Base-by-base conservation (phyloP, 352 stramenopile species). In the Pseudoperonospora humuli region DNA sequence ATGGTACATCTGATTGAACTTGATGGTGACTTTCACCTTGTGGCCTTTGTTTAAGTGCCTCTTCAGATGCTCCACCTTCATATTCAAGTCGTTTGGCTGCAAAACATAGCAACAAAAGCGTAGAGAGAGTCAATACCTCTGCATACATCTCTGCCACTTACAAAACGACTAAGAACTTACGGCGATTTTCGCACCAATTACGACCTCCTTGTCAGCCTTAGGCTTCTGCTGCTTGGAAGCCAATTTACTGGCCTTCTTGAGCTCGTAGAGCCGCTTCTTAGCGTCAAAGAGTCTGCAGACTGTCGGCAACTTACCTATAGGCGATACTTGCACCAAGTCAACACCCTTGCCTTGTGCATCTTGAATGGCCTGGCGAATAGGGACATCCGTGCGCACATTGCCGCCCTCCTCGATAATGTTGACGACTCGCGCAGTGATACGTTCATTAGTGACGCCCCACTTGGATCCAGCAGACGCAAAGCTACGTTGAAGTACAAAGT, bases 21-120 rank as follows among this genome's bases (percentile, higher is more conserved):
- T 84, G 57, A 86, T 53, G 13, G 70, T 79, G 13, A 85, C 59
- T 53, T 86, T 86, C 25, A 89, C 76, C 47, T 86, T 86, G 62
- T 89, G 76, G n/a, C 70, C 76, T 50, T 86, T 86, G 45, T 37
- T 41, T 24, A 89, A 50, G 39, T 86, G 86, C 38, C 69, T 64
- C 45, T 70, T 81, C 26, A 84, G 37, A 21, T 86, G 74, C 2
- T 84, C 58, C 11, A 77, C 68, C 57, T 89, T 89, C 35, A 78
- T 67, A 28, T 79, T 72, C 48, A 86, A 58, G 41, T 89, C 77
- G 37, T 89, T 68, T 2, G 35, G 43, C 77, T 89, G 38, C 11
- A 17, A 27, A 17, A 20, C 26, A 31, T 19, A n/a, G n/a, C 21
- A 20, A 41, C 34, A 26, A 1, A 26, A 18, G 5, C 7, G 7